Evolutionary conservation across 176 grass and related monocot species (phyloP), one percentile per base, ranked within the genome.

Genomic region (Guadua angustifolia): DNA sequence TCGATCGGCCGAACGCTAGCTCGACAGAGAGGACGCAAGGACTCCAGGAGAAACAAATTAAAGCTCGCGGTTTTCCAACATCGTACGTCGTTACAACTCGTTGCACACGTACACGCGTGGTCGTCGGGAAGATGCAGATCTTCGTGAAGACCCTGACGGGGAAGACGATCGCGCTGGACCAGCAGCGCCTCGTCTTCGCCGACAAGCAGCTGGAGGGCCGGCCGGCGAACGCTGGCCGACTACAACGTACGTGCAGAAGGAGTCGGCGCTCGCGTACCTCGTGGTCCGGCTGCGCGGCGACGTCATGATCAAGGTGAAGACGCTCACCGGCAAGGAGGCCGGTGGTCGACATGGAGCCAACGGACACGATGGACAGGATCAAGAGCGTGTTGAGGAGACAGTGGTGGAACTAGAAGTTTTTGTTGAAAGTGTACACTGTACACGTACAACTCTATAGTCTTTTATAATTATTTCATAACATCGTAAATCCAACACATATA

Each of bases 101-200:
- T 11, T 11, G 43, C 43, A 44, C 43, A 44, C 43, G 43, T 29
- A 29, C 29, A 29, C 29, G 29, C 43, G 1, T 10, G 10, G 43
- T 10, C 43, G 43, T 44, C 43, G 43, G 3, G 44, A 3, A 45
- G 44, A 45, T 45, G 96, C 93, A 99, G 93, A 99, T 99, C 80
- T 99, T 99, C 78, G 96, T 99, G n/a, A 99, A 99, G 85, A 99
- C 96, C 73, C 91, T 95, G 5, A 99, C 93, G 5, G 93, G 93
- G 73, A 99, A 99, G 88, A 95, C 93, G 42, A 89, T 99, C 91
- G 94, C 96, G 5, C 96, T 99, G 42, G 96, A 95, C 29, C 1
- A 29, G 29, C 88, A 92, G 52, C 49, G 90, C 1, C 53, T 95
- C 0, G 88, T 92, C 69, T 92, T 95, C 0, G 79, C 88, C 0